Evolutionary conservation across 441 rosid species (phyloP).

Genomic region (Pelargonium exstipulatum): DNA sequence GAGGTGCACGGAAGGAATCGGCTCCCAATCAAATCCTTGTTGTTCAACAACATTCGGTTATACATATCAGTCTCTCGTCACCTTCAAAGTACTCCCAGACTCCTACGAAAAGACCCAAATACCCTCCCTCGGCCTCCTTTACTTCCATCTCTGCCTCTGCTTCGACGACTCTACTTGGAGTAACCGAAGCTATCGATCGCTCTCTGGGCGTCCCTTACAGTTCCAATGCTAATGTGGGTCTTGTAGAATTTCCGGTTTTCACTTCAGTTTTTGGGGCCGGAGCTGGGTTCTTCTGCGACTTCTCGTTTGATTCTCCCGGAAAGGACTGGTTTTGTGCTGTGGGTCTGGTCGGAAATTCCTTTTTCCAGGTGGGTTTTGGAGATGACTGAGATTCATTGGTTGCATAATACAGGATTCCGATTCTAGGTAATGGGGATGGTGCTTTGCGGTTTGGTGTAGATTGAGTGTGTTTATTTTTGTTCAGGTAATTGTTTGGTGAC

Average conservation of each 20-base stretch:
- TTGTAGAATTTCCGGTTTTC: background rate
- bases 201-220: conserved; percentile 21
- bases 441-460: background rate
- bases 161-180: conserved; percentile 11
- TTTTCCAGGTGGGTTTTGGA: conserved; percentile 18
- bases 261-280: conserved; percentile 9
- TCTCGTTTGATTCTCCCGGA: conserved; percentile 1
- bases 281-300: conserved; percentile 21
- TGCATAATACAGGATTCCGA: background rate
- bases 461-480: background rate
- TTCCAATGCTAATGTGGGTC: conserved; percentile 29
- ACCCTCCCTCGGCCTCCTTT: conserved; percentile 2
- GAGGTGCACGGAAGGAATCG: background rate
- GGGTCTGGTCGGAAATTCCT: conserved; percentile 23
- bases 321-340: conserved; percentile 15
- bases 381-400: background rate
- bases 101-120: background rate
- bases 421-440: conserved; percentile 12
- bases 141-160: background rate
- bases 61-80: conserved; percentile 17
- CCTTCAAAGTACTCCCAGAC: conserved; percentile 9
- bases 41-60: conserved; percentile 11
- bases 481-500: background rate
- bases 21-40: background rate
- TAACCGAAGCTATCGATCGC: conserved; percentile 16